Percentiles rank a stretch among this genome's conserved stretches.
These are phyloP conservation scores for Lasiodiplodia sp. DNA, from an alignment of 2,329 filamentous ascomycete species.

Conservation along the genomic window DNA sequence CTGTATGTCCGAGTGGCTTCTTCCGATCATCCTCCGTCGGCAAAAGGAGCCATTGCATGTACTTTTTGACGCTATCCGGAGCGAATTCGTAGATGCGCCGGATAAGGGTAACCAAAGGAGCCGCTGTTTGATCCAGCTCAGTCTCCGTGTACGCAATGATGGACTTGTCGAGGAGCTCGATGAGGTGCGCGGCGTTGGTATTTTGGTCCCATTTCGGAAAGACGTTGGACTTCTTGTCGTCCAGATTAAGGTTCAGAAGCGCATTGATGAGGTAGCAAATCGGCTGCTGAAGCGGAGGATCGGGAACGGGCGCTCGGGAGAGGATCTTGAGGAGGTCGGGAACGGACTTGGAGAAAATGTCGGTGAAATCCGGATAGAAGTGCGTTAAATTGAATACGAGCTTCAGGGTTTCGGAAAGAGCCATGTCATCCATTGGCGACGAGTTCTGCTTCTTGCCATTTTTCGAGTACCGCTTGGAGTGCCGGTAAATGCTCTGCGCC, in stretches of 20 bases:
- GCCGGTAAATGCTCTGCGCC: slow-evolving; percentile 69
- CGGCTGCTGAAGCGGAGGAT: slow-evolving; percentile 75
- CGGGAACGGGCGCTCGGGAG: slow-evolving; percentile 63
- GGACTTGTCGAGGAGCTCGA: slow-evolving; percentile 73
- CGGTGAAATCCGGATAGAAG: slow-evolving; percentile 68
- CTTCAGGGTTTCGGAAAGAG: slow-evolving; percentile 83
- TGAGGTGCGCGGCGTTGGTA: slow-evolving; percentile 68
- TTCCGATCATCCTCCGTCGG: slow-evolving; percentile 80
- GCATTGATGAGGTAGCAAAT: slow-evolving; percentile 79
- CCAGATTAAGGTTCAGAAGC: slow-evolving; percentile 78
- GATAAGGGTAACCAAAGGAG: slow-evolving; percentile 78
- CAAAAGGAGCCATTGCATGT: slow-evolving; percentile 73
- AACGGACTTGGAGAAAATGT: slow-evolving; percentile 72
- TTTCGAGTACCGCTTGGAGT: slow-evolving; percentile 60
- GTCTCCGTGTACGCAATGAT: slow-evolving; percentile 68
- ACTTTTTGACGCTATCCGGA: slow-evolving; percentile 65
- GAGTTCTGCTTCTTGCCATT: slow-evolving; percentile 36
- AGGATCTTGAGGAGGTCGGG: slow-evolving; percentile 76
- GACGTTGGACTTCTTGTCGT: slow-evolving; percentile 60
- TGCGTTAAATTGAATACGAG: slow-evolving; percentile 89
- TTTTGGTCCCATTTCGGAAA: slow-evolving; percentile 71
- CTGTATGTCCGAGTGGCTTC: slow-evolving; percentile 76
- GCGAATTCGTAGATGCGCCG: slow-evolving; percentile 75
- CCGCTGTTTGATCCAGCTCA: slow-evolving; percentile 75
- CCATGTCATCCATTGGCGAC: slow-evolving; percentile 76